Conservation (phyloP, 2,329 filamentous ascomycete genomes). For the Didymella segeticola region DNA sequence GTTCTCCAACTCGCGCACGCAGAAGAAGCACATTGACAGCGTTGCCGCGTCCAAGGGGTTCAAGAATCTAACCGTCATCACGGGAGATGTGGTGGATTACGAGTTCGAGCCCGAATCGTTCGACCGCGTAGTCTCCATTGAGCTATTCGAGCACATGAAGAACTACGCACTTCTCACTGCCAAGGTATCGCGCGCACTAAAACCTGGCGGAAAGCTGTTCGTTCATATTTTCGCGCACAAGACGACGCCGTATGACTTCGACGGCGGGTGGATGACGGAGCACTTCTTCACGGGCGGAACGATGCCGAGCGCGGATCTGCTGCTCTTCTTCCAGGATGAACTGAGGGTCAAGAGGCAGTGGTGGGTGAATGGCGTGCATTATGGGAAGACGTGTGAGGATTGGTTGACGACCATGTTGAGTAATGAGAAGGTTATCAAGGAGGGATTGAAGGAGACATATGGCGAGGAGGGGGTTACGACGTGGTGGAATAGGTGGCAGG, state of each 20-base stretch:
- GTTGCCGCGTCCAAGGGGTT: conserved; percentile 64
- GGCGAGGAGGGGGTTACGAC: conserved; percentile 64
- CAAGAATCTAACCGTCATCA: conserved; percentile 68
- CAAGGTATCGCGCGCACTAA: conserved; percentile 66
- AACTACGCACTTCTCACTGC: conserved; percentile 73
- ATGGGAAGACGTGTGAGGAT: conserved; percentile 73
- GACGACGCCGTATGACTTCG: conserved; percentile 72
- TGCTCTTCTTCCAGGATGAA: conserved; percentile 71
- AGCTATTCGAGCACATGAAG: conserved; percentile 80
- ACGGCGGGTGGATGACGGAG: conserved; percentile 75
- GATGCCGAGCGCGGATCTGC: conserved; percentile 71
- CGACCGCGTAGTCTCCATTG: conserved; percentile 72
- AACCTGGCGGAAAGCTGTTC: conserved; percentile 70
- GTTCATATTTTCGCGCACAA: conserved; percentile 72
- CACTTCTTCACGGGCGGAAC: conserved; percentile 77
- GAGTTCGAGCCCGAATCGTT: conserved; percentile 66
- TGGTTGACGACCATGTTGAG: conserved; percentile 68
- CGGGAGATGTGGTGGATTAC: conserved; percentile 70
- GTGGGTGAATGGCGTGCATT: conserved; percentile 74
- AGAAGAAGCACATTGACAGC: conserved; percentile 70
- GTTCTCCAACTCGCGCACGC: conserved; percentile 73
- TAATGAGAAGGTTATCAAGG: conserved; percentile 68
- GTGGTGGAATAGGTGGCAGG: conserved; percentile 75
- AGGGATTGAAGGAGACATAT: conserved; percentile 69
- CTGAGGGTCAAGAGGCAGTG: conserved; percentile 67